phyloP scores from a whole-genome alignment of 768 basidiomycete genomes.

The Leucocoprinus leucothites region DNA sequence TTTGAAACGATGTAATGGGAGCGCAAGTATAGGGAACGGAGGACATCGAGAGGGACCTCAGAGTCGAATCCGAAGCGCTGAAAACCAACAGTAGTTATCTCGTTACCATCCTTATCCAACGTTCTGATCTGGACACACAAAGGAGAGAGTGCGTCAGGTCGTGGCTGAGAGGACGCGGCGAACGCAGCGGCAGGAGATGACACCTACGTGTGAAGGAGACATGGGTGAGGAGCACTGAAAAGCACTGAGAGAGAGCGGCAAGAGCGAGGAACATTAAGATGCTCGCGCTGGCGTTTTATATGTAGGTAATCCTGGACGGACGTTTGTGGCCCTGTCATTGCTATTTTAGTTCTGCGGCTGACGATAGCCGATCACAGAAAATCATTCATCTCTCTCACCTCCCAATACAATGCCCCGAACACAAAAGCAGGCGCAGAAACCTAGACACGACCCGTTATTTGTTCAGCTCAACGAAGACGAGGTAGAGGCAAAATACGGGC shows the following conservation, averaged over 20 bases:
- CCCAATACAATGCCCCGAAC: slow-evolving; percentile 58
- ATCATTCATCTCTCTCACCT: slow-evolving; percentile 12
- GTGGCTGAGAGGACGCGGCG: background rate
- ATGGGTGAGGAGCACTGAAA: slow-evolving; percentile 18
- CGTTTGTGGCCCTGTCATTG: background rate
- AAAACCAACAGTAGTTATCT: slow-evolving; percentile 80
- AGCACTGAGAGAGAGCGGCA: slow-evolving; percentile 13
- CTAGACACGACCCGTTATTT: slow-evolving; percentile 85
- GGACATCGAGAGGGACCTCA: slow-evolving; percentile 72
- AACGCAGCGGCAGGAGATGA: slow-evolving; percentile 8
- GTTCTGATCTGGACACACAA: slow-evolving; percentile 47
- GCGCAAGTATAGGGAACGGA: slow-evolving; percentile 87
- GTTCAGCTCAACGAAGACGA: slow-evolving; percentile 83
- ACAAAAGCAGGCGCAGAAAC: slow-evolving; percentile 48
- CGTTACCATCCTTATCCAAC: slow-evolving; percentile 70
- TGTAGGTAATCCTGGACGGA: background rate
- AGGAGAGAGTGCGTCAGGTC: slow-evolving; percentile 14
- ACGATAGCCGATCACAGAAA: slow-evolving; percentile 22
- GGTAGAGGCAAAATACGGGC: slow-evolving; percentile 72
- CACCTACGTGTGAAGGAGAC: slow-evolving; percentile 25
- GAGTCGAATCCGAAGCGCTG: slow-evolving; percentile 89
- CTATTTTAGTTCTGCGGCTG: slow-evolving; percentile 10
- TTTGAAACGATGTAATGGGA: slow-evolving; percentile 66
- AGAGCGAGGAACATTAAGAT: background rate
- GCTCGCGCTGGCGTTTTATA: slow-evolving; percentile 8